Base-by-base conservation (phyloP, 2,329 filamentous ascomycete species). In the Cladosporium velox region DNA sequence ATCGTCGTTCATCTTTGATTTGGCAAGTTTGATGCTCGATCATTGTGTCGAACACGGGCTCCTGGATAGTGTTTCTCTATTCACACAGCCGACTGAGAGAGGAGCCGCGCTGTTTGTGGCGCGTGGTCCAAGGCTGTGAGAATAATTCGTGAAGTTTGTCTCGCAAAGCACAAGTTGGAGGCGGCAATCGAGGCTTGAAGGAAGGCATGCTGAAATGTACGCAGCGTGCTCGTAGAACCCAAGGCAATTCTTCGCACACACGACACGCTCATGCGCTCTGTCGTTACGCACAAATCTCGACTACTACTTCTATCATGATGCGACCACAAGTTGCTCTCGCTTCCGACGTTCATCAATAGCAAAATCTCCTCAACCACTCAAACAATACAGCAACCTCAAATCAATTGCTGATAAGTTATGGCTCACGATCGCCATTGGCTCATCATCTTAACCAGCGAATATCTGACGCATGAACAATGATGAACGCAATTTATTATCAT, bases 1-100 rank as follows among this genome's bases (percentile, higher is more conserved):
- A 38, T 57, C 51, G 51, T 44, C 61, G 51, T 64, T 57, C 61
- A 64, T 64, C 8, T 64, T 64, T 52, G 21, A n/a, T 21, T 15
- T 34, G 35, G 34, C 35, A 28, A 35, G 7, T 4, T 47, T 11
- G 30, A 10, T 8, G 26, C 10, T 34, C 15, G n/a, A 26, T 52
- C 59, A 62, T 62, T 11, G 14, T 54, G 21, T n/a, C 32, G 44
- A 41, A 52, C 18, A 34, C 3, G 10, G 2, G 11, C 0, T 21
- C 4, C 1, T 21, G 2, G n/a, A 24, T 7, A 4, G n/a, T 12
- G 2, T 21, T 1, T 21, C 3, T 24, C 15, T n/a, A 2, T 11
- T 14, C 18, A 12, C 8, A 21, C 49, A 52, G 49, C 18, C 49
- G 18, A 3, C 4, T 26, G 14, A 18, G 15, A 52, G 24, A 52